phyloP scores from a whole-genome alignment of 2,329 filamentous ascomycete genomes.

The Neofusicoccum kwambonambiense region DNA sequence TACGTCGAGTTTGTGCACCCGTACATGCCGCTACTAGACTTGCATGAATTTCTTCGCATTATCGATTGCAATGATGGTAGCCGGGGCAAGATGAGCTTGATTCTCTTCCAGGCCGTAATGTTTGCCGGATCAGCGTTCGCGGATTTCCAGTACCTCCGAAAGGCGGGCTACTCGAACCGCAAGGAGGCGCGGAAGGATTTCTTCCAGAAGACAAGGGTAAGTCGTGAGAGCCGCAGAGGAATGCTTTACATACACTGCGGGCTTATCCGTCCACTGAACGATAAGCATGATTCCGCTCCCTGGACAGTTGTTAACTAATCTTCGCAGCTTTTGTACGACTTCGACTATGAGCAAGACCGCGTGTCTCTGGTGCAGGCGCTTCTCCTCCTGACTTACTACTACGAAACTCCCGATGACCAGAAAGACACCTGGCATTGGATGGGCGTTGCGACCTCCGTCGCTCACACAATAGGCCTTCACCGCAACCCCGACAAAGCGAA shows the following conservation, averaged over 20 bases:
- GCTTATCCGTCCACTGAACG: not conserved
- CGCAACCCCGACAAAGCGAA: conserved; percentile 77
- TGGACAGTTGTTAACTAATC: conserved; percentile 13
- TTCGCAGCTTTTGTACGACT: conserved; percentile 78
- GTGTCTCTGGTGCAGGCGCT: conserved; percentile 85
- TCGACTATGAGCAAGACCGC: conserved; percentile 90
- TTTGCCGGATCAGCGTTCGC: conserved; percentile 89
- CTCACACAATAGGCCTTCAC: conserved; percentile 90
- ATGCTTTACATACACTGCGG: not conserved
- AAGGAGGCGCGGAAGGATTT: conserved; percentile 84
- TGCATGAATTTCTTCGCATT: conserved; percentile 59
- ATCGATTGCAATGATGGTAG: conserved; percentile 67
- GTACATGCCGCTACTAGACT: conserved; percentile 83
- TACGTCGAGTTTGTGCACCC: conserved; percentile 91
- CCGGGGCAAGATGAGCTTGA: conserved; percentile 72
- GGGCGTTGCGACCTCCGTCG: conserved; percentile 89
- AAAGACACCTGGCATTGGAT: conserved; percentile 99
- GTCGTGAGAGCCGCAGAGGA: conserved; percentile 28
- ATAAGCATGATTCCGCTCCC: conserved; percentile 4
- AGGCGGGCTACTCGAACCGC: conserved; percentile 73
- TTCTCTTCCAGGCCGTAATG: conserved; percentile 93
- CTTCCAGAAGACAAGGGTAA: conserved; percentile 81
- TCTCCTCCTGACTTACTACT: conserved; percentile 94
- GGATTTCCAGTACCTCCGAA: conserved; percentile 71
- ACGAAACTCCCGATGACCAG: conserved; percentile 93